A percentile compares a stretch with the other conserved stretches of the same genome.
Conservation (phyloP, 2,329 filamentous ascomycete genomes). For the Stachybotrys chlorohalonatus region DNA sequence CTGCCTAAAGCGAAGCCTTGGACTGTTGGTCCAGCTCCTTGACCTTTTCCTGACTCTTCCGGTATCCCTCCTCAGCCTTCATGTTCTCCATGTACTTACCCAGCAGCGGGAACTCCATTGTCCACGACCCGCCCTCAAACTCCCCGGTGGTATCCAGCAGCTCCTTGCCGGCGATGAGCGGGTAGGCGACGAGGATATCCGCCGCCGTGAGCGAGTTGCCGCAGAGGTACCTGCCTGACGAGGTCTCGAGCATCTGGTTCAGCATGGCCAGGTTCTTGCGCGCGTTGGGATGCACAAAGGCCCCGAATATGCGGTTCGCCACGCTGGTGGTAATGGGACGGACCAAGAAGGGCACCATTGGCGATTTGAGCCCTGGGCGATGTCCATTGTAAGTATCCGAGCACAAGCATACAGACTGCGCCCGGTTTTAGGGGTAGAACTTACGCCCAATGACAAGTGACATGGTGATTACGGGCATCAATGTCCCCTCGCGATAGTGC, state of each 20-base stretch:
- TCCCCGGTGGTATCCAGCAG: slow-evolving; percentile 29
- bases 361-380: slow-evolving; percentile 31
- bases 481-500: slow-evolving; percentile 76
- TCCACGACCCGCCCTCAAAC: slow-evolving; percentile 31
- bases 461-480: slow-evolving; percentile 66
- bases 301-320: slow-evolving; percentile 28
- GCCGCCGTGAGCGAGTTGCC: slow-evolving; percentile 39
- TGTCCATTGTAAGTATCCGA: neutral
- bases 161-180: slow-evolving; percentile 33
- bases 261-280: slow-evolving; percentile 39
- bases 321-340: slow-evolving; percentile 40
- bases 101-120: slow-evolving; percentile 31
- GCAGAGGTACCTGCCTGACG: slow-evolving; percentile 38
- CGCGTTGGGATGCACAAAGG: slow-evolving; percentile 37
- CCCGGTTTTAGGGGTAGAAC: slow-evolving; percentile 8
- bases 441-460: slow-evolving; percentile 48
- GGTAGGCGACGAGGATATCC: slow-evolving; percentile 45
- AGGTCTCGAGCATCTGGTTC: slow-evolving; percentile 37
- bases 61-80: slow-evolving; percentile 36
- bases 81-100: slow-evolving; percentile 37
- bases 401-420: neutral
- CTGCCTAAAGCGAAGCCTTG: slow-evolving; percentile 6
- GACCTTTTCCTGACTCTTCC: slow-evolving; percentile 38
- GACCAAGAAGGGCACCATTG: slow-evolving; percentile 41
- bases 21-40: slow-evolving; percentile 36